Evolutionary conservation across 2,329 filamentous ascomycete genomes (phyloP), one percentile per base, ranked within the genome.

Genomic region (Chaetomium sp.): DNA sequence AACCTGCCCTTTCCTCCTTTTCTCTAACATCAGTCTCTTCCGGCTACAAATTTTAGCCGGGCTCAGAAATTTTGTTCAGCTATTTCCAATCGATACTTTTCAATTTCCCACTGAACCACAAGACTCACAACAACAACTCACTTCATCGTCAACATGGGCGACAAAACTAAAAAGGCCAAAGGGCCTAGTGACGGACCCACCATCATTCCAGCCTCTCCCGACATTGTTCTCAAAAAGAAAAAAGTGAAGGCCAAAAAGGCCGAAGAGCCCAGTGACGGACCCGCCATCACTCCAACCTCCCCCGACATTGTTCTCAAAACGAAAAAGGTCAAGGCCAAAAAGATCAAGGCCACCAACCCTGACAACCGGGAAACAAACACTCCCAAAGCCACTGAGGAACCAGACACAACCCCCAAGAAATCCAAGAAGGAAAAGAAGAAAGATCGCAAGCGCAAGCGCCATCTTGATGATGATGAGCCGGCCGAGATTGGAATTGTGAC

Each of bases 341-440:
- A 58, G 44, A 6, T 49, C 41, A 58, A 59, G 53, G 34, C 5
- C 7, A 42, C 42, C 42, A 37, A 11, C 6, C 5, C 40, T 6
- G 11, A 10, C 36, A 4, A 35, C 7, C 35, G 12, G 38, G 37
- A 53, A 4, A n/a, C 55, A 32, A 45, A 40, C 6, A 11, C 34
- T 19, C 4, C 40, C 14, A 19, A 7, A 9, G 42, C 33, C 6
- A n/a, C 35, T 9, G 42, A 53, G 40, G 6, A 10, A 10, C 32
- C 48, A 27, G 46, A 51, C 38, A 19, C 10, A n/a, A 11, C 45
- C 32, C 27, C 12, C 12, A 55, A 61, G 37, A 56, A 59, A 14
- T 54, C 49, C 43, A 62, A 61, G 46, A 60, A 62, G 42, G 54
- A 62, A 42, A 59, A 62, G 43, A 60, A 57, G 40, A 56, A 61